These are phyloP conservation scores for Symbiodinium natans DNA, from an alignment of 73 alveolate genomes.

Conservation along the genomic window DNA sequence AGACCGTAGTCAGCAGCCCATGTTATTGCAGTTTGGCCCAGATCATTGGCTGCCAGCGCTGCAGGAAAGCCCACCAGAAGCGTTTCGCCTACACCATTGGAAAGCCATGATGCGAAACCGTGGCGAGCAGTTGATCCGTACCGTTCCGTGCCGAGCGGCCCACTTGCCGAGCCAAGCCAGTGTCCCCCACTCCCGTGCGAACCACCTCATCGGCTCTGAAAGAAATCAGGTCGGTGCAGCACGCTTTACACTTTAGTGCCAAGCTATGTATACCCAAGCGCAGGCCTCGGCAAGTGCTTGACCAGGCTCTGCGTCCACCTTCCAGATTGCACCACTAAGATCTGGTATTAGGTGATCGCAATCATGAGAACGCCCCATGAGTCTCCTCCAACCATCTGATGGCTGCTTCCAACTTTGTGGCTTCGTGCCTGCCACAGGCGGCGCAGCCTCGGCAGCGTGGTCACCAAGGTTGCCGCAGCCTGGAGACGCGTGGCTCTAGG, in stretches of 20 bases:
- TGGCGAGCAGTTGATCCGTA: too few relatives aligned
- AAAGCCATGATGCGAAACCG: too few relatives aligned
- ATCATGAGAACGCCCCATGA: too few relatives aligned
- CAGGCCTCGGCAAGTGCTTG: neutral
- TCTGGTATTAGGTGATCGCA: too few relatives aligned
- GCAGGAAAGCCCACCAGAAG: neutral
- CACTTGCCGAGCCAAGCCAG: neutral
- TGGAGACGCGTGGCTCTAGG: neutral
- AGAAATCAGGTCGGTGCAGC: too few relatives aligned
- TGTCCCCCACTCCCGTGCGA: neutral
- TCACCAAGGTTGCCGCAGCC: neutral
- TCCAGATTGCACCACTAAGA: too few relatives aligned
- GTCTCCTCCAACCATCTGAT: too few relatives aligned
- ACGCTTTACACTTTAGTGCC: too few relatives aligned
- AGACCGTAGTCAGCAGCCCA: conserved; percentile 80
- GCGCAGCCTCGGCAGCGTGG: conserved; percentile 1
- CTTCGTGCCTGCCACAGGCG: neutral
- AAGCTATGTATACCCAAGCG: too few relatives aligned
- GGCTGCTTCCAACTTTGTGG: too few relatives aligned
- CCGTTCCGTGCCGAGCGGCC: neutral
- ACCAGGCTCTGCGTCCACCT: neutral
- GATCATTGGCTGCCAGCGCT: neutral
- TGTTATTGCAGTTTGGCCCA: conserved; percentile 61
- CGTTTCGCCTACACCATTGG: neutral
- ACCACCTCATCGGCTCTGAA: neutral